Conservation (phyloP, 2,329 filamentous ascomycete species). For the Aspergillus thermomutatus region DNA sequence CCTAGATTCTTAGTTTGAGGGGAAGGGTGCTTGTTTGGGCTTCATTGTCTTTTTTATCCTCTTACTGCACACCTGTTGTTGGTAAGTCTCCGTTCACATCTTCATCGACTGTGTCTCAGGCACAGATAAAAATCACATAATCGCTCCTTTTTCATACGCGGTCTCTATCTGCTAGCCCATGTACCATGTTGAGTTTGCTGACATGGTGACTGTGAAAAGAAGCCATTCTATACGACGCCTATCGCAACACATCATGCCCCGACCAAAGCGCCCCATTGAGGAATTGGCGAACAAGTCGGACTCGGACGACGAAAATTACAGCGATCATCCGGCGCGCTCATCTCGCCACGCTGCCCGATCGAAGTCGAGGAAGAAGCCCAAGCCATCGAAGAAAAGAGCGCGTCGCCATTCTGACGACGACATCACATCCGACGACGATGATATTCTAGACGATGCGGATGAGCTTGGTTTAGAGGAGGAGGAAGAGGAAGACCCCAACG, state of each 20-base stretch:
- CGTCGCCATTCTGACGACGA: conserved; percentile 48
- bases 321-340: conserved; percentile 31
- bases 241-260: conserved; percentile 28
- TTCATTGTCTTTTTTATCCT: not conserved
- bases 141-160: not conserved
- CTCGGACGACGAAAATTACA: conserved; percentile 45
- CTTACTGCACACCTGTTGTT: not conserved
- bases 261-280: conserved; percentile 41
- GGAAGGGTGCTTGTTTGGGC: not conserved
- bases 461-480: conserved; percentile 47
- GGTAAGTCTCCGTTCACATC: not conserved
- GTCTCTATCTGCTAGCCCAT: not conserved
- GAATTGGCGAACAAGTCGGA: conserved; percentile 44
- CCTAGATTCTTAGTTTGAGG: not conserved
- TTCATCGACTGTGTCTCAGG: not conserved
- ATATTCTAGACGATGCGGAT: conserved; percentile 36
- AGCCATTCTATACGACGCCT: not conserved
- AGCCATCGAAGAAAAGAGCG: conserved; percentile 35
- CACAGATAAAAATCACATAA: not conserved
- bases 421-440: conserved; percentile 38
- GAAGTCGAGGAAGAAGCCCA: conserved; percentile 33
- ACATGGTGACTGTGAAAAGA: conserved; percentile 1
- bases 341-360: conserved; percentile 26
- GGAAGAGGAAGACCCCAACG: conserved; percentile 36
- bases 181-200: conserved; percentile 8